Evolutionary conservation across 441 rosid species (phyloP).

Genomic region (Rhodomyrtus psidioides): DNA sequence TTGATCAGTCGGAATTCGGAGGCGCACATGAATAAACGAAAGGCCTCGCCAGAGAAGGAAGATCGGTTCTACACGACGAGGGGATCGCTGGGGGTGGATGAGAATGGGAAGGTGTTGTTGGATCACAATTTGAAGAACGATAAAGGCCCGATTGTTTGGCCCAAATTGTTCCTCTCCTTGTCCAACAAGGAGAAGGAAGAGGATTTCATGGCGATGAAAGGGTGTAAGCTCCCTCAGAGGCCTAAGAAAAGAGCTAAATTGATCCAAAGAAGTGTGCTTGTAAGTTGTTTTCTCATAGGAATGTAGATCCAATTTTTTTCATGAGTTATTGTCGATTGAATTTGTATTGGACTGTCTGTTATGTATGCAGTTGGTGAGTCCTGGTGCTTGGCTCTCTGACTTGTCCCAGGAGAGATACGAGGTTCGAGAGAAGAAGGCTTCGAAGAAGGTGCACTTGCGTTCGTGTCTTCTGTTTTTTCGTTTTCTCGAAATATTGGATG

Average conservation of each 20-base stretch:
- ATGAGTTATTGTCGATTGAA: background rate
- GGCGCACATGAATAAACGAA: conserved; percentile 30
- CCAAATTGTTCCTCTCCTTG: conserved; percentile 51
- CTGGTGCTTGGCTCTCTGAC: conserved; percentile 89
- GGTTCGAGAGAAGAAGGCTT: conserved; percentile 85
- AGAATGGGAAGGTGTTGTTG: conserved; percentile 41
- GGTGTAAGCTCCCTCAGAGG: conserved; percentile 83
- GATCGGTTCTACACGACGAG: conserved; percentile 76
- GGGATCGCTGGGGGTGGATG: conserved; percentile 64
- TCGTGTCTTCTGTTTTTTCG: background rate
- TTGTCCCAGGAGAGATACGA: conserved; percentile 75
- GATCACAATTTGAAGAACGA: conserved; percentile 46
- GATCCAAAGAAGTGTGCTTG: conserved; percentile 74
- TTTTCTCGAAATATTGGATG: background rate
- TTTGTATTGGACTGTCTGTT: background rate
- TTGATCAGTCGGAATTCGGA: conserved; percentile 33
- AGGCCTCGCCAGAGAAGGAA: conserved; percentile 68
- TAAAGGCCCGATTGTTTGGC: conserved; percentile 49
- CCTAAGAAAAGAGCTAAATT: conserved; percentile 84
- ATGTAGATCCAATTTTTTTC: background rate
- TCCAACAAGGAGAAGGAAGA: conserved; percentile 93
- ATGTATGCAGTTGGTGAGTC: conserved; percentile 63
- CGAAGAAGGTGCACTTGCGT: conserved; percentile 54
- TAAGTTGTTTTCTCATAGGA: conserved; percentile 17
- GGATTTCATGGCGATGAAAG: conserved; percentile 92